Evolutionary conservation across 805 yeast genomes (phyloP).

Genomic region (Phaffomyces opuntiae): DNA sequence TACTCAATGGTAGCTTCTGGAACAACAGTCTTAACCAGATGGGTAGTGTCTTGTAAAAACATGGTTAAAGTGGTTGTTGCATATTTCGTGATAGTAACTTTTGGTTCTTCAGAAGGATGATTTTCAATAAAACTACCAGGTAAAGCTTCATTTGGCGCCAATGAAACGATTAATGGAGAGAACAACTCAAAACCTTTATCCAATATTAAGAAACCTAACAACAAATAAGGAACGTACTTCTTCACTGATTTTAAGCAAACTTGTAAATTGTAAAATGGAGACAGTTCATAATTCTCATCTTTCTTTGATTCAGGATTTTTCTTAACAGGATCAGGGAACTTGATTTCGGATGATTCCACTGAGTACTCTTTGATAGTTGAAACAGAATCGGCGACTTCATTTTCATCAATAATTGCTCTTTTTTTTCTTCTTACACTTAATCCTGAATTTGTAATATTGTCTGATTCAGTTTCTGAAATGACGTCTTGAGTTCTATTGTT

Average conservation of each 20-base stretch:
- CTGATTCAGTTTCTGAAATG: conserved; percentile 18
- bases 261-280: background rate
- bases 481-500: conserved; percentile 7
- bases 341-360: conserved; percentile 3
- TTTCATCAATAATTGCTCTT: background rate
- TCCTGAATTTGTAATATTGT: background rate
- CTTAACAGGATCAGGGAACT: conserved; percentile 10
- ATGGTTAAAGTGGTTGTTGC: conserved; percentile 13
- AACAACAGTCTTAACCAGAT: conserved; percentile 8
- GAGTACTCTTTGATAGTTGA: conserved; percentile 8
- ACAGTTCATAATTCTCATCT: background rate
- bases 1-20: conserved; percentile 1
- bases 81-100: conserved; percentile 9
- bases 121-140: no score
- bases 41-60: conserved; percentile 9
- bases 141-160: no score
- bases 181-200: conserved; percentile 16
- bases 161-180: background rate
- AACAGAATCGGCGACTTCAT: conserved; percentile 1
- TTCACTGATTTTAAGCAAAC: conserved; percentile 2
- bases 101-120: no score
- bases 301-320: background rate
- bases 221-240: conserved; percentile 9
- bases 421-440: background rate
- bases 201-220: conserved; percentile 13